Evolutionary conservation across 108 stramenopile genomes (phyloP), one percentile per base, ranked within the genome.

Genomic region (Conticribra guillardii): DNA sequence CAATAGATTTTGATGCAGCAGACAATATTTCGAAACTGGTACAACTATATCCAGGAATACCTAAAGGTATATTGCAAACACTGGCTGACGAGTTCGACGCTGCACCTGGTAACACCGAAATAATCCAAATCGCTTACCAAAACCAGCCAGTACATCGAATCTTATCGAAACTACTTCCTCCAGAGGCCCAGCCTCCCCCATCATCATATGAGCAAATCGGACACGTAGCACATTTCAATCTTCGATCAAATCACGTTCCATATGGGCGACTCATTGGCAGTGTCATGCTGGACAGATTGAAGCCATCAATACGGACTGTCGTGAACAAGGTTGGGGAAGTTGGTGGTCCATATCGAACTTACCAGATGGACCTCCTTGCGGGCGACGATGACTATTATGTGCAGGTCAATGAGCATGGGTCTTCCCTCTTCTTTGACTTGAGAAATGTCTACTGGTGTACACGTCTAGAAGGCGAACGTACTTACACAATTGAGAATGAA

Each of bases 381-480:
- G 96, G 96, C 1, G 83, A 89, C 0, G 50, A 69, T 29, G 77
- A 93, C 58, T 89, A 88, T 19, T 57, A 48, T n/a, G 92, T 93
- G 11, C 69, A 75, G 9, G 67, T 97, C 4, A 69, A 74, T 14
- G 98, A 99, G 74, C 79, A 89, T 50, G 97, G 93, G 8, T 55
- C 84, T 19, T 62, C 46, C 29, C 84, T 99, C 32, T 55, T 65
- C 34, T 97, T 99, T 60, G 93, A 99, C 86, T 79, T 97, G 17
- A 69, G 76, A 3, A 82, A 96, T 27, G 98, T 98, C 5, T 99
- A 99, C 79, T 99, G 99, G 99, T 94, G 91, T 69, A 89, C 89
- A 23, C 80, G 97, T 4, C 70, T 98, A 18, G 82, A 89, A 46
- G 85, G 89, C 34, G 97, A 98, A 82, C 92, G 97, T 29, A 84